A percentile compares a stretch with the other conserved stretches of the same genome.
phyloP scores from a whole-genome alignment of 129 eudicot genomes.

The Saussurea involucrata region DNA sequence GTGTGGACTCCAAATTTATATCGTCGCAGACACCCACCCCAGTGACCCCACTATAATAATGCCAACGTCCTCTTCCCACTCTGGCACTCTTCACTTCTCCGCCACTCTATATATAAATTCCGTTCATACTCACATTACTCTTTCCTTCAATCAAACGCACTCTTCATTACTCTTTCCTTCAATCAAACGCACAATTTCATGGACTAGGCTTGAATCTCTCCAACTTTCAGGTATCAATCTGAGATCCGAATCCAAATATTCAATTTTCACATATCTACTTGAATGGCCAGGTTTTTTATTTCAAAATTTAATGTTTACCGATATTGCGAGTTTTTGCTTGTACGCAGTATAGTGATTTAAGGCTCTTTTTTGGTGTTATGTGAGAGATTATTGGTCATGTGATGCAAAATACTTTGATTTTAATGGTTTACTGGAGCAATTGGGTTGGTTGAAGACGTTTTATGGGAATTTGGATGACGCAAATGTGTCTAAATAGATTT shows the following conservation, averaged over 20 bases:
- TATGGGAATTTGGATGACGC: neutral
- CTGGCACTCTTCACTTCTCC: constrained; percentile 40
- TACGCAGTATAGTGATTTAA: neutral
- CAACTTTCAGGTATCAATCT: constrained; percentile 20
- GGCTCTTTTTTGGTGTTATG: neutral
- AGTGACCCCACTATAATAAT: constrained; percentile 16
- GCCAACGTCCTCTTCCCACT: neutral
- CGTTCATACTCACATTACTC: neutral
- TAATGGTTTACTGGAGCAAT: neutral
- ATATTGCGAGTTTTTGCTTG: neutral
- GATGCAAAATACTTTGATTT: neutral
- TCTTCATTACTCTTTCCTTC: neutral
- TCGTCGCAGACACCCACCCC: constrained; percentile 6
- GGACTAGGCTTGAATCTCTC: constrained; percentile 4
- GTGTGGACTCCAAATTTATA: constrained; percentile 30
- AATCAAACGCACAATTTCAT: constrained; percentile 1
- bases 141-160: neutral
- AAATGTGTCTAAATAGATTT: constrained; percentile 6
- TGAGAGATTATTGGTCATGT: neutral
- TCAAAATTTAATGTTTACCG: neutral
- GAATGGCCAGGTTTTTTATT: neutral
- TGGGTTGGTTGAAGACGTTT: neutral
- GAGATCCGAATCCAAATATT: neutral
- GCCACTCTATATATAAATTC: constrained; percentile 19
- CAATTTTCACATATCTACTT: neutral